Percentiles rank a stretch among this genome's conserved stretches.
These are phyloP conservation scores for Monosporascus sp. DNA, from an alignment of 2,329 filamentous ascomycete genomes.

Conservation along the genomic window DNA sequence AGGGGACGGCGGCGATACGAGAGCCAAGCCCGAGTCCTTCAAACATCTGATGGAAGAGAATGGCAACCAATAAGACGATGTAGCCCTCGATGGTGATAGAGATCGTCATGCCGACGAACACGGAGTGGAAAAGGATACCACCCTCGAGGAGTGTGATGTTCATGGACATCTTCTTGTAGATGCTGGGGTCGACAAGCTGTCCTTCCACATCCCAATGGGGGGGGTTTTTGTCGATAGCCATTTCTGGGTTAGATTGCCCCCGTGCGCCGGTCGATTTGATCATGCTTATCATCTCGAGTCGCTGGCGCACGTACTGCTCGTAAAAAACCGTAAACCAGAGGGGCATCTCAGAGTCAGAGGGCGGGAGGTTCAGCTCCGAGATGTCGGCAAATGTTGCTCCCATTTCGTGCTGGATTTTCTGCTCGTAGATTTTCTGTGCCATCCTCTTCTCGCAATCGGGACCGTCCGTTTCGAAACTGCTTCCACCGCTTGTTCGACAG, in stretches of 20 bases:
- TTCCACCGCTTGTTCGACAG: slow-evolving; percentile 20
- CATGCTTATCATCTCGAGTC: slow-evolving; percentile 52
- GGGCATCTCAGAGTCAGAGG: slow-evolving; percentile 47
- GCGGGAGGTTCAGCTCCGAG: slow-evolving; percentile 24
- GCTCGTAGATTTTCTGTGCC: slow-evolving; percentile 33
- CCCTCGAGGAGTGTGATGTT: slow-evolving; percentile 72
- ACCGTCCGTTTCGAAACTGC: slow-evolving; percentile 30
- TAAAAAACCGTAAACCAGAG: slow-evolving; percentile 59
- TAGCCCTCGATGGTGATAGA: slow-evolving; percentile 65
- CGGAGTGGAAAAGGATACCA: slow-evolving; percentile 72
- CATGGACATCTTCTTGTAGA: slow-evolving; percentile 58
- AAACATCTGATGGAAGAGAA: slow-evolving; percentile 67
- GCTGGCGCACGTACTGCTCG: slow-evolving; percentile 56
- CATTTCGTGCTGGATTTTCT: slow-evolving; percentile 20
- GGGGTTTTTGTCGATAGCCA: slow-evolving; percentile 27
- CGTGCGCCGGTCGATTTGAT: slow-evolving; percentile 33
- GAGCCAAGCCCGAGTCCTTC: slow-evolving; percentile 65
- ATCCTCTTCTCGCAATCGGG: slow-evolving; percentile 35
- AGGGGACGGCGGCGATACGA: slow-evolving; percentile 62
- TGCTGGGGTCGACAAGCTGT: slow-evolving; percentile 35
- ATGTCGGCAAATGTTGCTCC: slow-evolving; percentile 19
- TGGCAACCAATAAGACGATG: slow-evolving; percentile 60
- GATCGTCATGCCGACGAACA: slow-evolving; percentile 70
- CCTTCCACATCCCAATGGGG: slow-evolving; percentile 39
- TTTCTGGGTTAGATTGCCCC: slow-evolving; percentile 16